Evolutionary conservation across 1,284 basidiomycete genomes (phyloP).

Genomic region (Ceratobasidium sp.): DNA sequence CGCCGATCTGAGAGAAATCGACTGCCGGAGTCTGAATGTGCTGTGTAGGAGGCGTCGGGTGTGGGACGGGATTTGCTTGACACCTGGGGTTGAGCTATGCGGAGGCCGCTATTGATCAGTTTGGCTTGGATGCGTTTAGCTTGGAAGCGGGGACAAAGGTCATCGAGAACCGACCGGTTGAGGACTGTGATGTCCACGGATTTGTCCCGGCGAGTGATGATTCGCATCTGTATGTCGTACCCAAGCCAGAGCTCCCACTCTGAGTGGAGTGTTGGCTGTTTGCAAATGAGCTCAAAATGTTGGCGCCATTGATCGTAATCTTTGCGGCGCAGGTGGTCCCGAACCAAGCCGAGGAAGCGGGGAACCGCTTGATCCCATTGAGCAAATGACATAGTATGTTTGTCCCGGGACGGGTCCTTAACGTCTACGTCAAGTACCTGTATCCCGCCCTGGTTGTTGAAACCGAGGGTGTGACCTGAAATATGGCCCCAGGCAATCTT

Average conservation of each 20-base stretch:
- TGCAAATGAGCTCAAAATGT: background rate
- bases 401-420: background rate
- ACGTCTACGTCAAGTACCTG: background rate
- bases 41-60: background rate
- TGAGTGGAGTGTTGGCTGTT: background rate
- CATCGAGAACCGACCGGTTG: background rate
- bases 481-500: background rate
- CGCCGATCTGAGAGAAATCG: background rate
- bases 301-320: background rate
- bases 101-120: background rate
- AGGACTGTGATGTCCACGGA: background rate
- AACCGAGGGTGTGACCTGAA: background rate
- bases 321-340: background rate
- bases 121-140: background rate
- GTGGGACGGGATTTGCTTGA: background rate
- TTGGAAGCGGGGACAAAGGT: background rate
- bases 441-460: background rate
- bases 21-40: background rate
- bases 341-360: background rate
- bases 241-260: conserved; percentile 1
- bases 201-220: background rate
- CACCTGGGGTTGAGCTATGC: background rate
- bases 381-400: background rate
- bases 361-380: background rate
- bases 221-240: background rate